phyloP scores from a whole-genome alignment of 371 early-diverging fungal genomes.

The Zancudomyces culisetae region DNA sequence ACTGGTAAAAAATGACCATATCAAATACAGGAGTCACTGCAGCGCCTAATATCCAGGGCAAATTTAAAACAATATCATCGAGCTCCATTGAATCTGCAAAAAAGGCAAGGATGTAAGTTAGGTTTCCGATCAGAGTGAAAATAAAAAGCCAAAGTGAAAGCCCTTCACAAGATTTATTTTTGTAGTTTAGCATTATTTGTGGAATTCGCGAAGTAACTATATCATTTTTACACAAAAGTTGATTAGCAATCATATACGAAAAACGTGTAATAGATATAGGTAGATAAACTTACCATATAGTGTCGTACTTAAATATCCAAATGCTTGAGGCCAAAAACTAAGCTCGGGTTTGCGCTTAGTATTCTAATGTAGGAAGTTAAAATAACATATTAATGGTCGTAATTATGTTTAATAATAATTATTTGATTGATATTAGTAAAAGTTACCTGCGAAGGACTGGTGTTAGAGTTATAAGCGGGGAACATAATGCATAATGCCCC shows the following conservation, averaged over 20 bases:
- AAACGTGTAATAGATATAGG: background rate
- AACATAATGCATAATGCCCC: no score
- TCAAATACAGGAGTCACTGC: conserved; percentile 45
- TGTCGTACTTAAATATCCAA: conserved; percentile 30
- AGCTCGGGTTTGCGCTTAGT: no score
- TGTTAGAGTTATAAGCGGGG: no score
- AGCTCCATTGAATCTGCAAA: conserved; percentile 38
- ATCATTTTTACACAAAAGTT: background rate
- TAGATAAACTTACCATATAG: conserved; percentile 5
- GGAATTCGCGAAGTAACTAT: conserved; percentile 35
- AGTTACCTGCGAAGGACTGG: no score
- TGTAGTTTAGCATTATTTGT: conserved; percentile 49
- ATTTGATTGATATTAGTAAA: no score
- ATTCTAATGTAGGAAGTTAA: no score
- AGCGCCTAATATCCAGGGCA: conserved; percentile 50
- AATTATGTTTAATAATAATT: no score
- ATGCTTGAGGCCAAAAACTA: conserved; percentile 16
- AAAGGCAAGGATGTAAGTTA: conserved; percentile 44
- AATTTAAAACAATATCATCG: conserved; percentile 34
- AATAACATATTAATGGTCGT: no score
- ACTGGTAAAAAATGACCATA: conserved; percentile 28
- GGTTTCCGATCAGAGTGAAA: conserved; percentile 63
- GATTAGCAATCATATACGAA: background rate
- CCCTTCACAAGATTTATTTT: conserved; percentile 43
- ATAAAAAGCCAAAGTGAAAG: conserved; percentile 55